Base-by-base conservation (phyloP, 345 rosid species). In the Fremontodendron californicum region DNA sequence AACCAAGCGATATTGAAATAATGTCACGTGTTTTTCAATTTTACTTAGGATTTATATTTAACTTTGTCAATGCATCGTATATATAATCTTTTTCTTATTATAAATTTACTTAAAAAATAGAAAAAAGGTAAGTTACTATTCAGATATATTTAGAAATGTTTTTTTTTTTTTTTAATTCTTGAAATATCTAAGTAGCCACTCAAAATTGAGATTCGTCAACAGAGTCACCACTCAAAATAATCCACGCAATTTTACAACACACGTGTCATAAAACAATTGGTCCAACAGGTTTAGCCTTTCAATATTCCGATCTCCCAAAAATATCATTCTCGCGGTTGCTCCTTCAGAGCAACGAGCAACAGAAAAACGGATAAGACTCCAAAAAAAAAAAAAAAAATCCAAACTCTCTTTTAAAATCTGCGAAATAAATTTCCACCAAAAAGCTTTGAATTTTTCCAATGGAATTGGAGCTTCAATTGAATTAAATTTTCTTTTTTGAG, bases 391-490 rank as follows among this genome's bases (percentile, higher is more conserved):
- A 75, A 27, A 54, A 63, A 6, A 46, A n/a, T n/a, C n/a, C n/a
- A n/a, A 40, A 67, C 9, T 19, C 57, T 19, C 25, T 19, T 4
- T 51, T 6, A 52, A 51, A 52, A 52, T 52, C 58, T 19, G 58
- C 25, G 2, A 52, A 52, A 6, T 19, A n/a, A 51, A 19, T 19
- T 64, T 33, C 37, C 67, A 11, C 21, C 7, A 5, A 66, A 67
- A 67, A 12, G 1, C 19, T 52, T 18, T 49, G 29, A 27, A 21
- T n/a, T 39, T 23, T 23, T 1, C 39, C 4, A 61, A 79, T 79
- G 88, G 80, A 52, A 19, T 64, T 75, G 35, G 78, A 69, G 45
- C 68, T 79, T 81, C 74, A 19, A 39, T 75, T 70, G 77, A 16
- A 52, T 52, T 63, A 52, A 63, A 0, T 40, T 45, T 16, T 8